Evolutionary conservation across 2,329 filamentous ascomycete genomes (phyloP).

Genomic region (Raffaelea albimanens): DNA sequence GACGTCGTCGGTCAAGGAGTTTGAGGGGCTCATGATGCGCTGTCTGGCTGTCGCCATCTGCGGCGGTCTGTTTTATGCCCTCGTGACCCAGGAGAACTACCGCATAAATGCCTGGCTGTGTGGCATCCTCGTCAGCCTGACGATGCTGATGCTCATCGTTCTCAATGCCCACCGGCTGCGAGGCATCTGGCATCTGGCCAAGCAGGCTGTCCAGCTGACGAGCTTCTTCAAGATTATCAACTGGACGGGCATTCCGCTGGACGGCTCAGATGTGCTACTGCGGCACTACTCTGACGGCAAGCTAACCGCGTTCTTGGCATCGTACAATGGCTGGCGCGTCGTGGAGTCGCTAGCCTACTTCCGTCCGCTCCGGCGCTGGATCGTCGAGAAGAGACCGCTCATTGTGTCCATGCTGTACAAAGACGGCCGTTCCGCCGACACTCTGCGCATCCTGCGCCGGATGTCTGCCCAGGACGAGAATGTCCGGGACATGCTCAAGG

Average conservation of each 20-base stretch:
- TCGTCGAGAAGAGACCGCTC: not conserved
- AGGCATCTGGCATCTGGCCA: not conserved
- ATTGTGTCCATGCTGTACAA: not conserved
- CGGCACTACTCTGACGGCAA: not conserved
- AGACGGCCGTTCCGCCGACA: not conserved
- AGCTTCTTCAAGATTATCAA: not conserved
- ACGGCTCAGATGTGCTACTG: not conserved
- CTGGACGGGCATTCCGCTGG: not conserved
- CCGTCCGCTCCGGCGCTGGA: not conserved
- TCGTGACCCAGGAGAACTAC: not conserved
- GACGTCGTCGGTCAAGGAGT: not conserved
- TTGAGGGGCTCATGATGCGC: not conserved
- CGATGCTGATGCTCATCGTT: not conserved
- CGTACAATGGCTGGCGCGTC: slow-evolving; percentile 1
- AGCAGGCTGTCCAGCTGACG: not conserved
- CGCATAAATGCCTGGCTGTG: not conserved
- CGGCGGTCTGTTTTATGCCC: not conserved
- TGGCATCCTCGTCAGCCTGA: not conserved
- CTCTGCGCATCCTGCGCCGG: not conserved
- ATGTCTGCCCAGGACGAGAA: not conserved
- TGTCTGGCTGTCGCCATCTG: not conserved
- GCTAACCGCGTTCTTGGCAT: not conserved
- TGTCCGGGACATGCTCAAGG: not conserved
- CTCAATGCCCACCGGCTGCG: not conserved
- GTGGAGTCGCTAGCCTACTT: not conserved